Conservation (phyloP, 1,284 basidiomycete genomes). For the Malassezia psittaci region DNA sequence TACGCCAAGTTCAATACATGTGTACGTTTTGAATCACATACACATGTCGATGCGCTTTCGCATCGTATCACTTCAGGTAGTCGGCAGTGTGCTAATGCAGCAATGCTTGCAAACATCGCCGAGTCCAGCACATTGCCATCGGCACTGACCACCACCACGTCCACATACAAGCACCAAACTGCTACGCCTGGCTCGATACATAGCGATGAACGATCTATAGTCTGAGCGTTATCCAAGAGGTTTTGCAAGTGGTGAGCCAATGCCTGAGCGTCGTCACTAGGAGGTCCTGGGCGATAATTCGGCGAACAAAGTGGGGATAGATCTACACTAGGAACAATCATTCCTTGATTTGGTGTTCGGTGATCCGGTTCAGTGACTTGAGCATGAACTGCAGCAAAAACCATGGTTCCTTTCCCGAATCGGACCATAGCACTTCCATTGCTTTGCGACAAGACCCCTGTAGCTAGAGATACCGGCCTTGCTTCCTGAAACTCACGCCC, state of each 20-base stretch:
- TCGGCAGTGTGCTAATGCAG: constrained; percentile 66
- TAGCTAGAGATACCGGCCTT: constrained; percentile 2
- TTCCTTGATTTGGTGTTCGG: constrained; percentile 10
- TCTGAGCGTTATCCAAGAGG: constrained; percentile 51
- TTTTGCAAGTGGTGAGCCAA: constrained; percentile 51
- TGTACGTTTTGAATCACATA: constrained; percentile 51
- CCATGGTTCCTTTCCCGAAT: constrained; percentile 12
- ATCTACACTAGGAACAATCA: constrained; percentile 64
- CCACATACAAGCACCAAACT: constrained; percentile 84
- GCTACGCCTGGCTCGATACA: constrained; percentile 70
- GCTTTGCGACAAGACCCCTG: constrained; percentile 3
- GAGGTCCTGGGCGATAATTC: constrained; percentile 86
- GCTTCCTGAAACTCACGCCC: constrained; percentile 6
- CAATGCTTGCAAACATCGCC: constrained; percentile 71
- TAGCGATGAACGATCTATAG: constrained; percentile 59
- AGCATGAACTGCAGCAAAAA: constrained; percentile 11
- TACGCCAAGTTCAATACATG: constrained; percentile 53
- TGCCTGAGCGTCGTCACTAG: constrained; percentile 48
- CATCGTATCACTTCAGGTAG: constrained; percentile 66
- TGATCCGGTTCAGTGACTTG: constrained; percentile 4
- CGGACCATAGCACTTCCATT: constrained; percentile 15
- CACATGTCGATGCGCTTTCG: constrained; percentile 59
- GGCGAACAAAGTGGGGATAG: constrained; percentile 83
- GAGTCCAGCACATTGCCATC: constrained; percentile 93
- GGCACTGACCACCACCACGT: constrained; percentile 87